These are phyloP conservation scores for Artemisia tridentata DNA, from an alignment of 129 eudicot genomes.

Conservation along the genomic window DNA sequence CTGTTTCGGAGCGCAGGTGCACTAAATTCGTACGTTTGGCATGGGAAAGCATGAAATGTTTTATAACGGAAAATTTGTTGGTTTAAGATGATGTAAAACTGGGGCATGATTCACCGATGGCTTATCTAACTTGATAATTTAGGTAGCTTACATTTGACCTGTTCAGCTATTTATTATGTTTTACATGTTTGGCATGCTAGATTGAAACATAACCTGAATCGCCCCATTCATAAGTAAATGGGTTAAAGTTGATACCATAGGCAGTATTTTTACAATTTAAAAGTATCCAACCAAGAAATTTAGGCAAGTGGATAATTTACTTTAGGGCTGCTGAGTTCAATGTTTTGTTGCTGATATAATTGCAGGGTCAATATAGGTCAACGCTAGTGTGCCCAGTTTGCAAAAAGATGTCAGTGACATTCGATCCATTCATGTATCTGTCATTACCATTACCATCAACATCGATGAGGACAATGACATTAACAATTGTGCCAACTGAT, in stretches of 20 bases:
- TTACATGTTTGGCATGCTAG: too few relatives aligned
- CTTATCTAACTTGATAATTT: background rate
- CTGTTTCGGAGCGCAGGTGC: background rate
- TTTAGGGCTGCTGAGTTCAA: conserved; percentile 13
- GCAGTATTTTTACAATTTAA: too few relatives aligned
- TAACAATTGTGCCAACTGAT: conserved; percentile 68
- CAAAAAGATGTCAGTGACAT: conserved; percentile 81
- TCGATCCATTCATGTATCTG: conserved; percentile 97
- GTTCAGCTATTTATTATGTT: background rate
- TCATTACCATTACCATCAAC: conserved; percentile 96
- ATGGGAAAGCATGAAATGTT: background rate
- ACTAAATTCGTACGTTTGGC: background rate
- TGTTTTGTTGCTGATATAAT: conserved; percentile 19
- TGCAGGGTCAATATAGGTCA: conserved; percentile 95
- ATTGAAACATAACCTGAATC: too few relatives aligned
- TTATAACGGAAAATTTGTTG: background rate
- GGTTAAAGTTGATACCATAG: too few relatives aligned
- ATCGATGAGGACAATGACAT: conserved; percentile 83
- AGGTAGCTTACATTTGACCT: background rate
- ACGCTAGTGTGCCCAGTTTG: conserved; percentile 90
- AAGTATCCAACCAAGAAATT: too few relatives aligned
- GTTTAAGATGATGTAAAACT: too few relatives aligned
- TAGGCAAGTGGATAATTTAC: background rate
- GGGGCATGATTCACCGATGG: too few relatives aligned
- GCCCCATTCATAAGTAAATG: too few relatives aligned